Percentiles rank a stretch among this genome's conserved stretches.
Conservation (phyloP, 257 asterid genomes). For the Nicotiana knightiana region DNA sequence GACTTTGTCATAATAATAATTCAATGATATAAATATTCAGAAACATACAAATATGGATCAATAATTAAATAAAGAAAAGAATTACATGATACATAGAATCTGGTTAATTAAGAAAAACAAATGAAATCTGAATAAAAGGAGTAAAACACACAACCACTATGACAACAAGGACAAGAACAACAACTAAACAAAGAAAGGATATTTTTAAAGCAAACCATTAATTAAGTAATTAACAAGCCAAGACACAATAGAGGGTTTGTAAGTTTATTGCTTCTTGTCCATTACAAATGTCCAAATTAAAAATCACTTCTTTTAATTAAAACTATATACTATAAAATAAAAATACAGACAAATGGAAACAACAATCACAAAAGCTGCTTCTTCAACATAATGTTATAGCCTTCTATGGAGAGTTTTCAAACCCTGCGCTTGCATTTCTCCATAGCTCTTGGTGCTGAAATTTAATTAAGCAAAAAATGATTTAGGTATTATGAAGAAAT, state of each 20-base stretch:
- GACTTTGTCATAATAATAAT: conserved; percentile 30
- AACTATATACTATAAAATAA: conserved; percentile 20
- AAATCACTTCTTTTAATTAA: conserved; percentile 3
- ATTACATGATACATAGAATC: conserved; percentile 45
- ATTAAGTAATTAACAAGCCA: conserved; percentile 40
- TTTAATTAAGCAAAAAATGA: neutral
- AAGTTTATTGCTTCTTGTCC: conserved; percentile 55
- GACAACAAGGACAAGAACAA: conserved; percentile 34
- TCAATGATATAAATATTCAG: conserved; percentile 15
- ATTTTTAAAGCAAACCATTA: conserved; percentile 29
- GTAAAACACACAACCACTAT: conserved; percentile 30
- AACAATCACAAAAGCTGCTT: conserved; percentile 14
- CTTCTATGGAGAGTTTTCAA: conserved; percentile 12
- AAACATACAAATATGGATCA: neutral
- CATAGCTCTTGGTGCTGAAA: conserved; percentile 78
- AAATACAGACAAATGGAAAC: conserved; percentile 43
- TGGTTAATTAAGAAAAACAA: conserved; percentile 10
- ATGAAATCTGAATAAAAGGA: conserved; percentile 10
- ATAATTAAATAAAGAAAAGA: conserved; percentile 8
- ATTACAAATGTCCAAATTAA: conserved; percentile 38
- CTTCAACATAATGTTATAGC: neutral
- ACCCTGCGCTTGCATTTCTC: conserved; percentile 77
- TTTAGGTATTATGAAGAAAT: neutral
- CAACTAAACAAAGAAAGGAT: conserved; percentile 11
- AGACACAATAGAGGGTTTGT: conserved; percentile 30